Percentiles rank a stretch among this genome's conserved stretches.
phyloP scores from a whole-genome alignment of 2,329 filamentous ascomycete species.

The Triangularia verruculosa region DNA sequence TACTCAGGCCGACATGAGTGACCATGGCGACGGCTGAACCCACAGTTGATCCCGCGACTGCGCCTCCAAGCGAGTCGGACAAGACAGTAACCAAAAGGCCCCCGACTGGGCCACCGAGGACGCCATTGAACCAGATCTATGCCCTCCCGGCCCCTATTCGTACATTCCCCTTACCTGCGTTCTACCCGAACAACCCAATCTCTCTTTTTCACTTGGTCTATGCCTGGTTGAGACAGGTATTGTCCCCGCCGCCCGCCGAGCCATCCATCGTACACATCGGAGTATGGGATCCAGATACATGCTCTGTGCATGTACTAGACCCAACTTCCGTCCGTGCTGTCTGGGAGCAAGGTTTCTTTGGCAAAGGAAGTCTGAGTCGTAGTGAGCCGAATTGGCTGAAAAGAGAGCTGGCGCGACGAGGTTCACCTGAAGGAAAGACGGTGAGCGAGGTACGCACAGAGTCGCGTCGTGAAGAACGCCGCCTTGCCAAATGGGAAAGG shows the following conservation, averaged over 20 bases:
- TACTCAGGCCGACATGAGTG: conserved; percentile 1
- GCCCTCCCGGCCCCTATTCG: conserved; percentile 75
- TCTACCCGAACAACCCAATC: conserved; percentile 89
- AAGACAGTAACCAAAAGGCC: not conserved
- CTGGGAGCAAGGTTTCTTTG: conserved; percentile 98
- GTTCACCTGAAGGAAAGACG: conserved; percentile 54
- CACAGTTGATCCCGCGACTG: not conserved
- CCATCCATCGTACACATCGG: conserved; percentile 64
- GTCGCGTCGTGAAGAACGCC: conserved; percentile 73
- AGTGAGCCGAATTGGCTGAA: conserved; percentile 94
- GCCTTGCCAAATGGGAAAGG: conserved; percentile 83
- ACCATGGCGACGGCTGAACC: conserved; percentile 1
- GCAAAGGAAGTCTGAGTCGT: conserved; percentile 87
- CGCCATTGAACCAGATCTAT: conserved; percentile 68
- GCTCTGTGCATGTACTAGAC: conserved; percentile 81
- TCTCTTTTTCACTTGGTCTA: conserved; percentile 79
- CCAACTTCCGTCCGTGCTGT: conserved; percentile 70
- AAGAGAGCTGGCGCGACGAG: conserved; percentile 70
- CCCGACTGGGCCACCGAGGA: conserved; percentile 16
- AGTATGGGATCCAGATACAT: conserved; percentile 76
- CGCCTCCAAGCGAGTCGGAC: not conserved
- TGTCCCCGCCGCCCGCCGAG: conserved; percentile 65
- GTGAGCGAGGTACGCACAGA: conserved; percentile 82
- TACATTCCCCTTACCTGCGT: conserved; percentile 78
- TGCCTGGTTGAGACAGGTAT: conserved; percentile 70